Percentiles rank a stretch among this genome's conserved stretches.
Evolutionary conservation across 345 rosid species (phyloP).

Genomic region (Hirschfeldia incana): DNA sequence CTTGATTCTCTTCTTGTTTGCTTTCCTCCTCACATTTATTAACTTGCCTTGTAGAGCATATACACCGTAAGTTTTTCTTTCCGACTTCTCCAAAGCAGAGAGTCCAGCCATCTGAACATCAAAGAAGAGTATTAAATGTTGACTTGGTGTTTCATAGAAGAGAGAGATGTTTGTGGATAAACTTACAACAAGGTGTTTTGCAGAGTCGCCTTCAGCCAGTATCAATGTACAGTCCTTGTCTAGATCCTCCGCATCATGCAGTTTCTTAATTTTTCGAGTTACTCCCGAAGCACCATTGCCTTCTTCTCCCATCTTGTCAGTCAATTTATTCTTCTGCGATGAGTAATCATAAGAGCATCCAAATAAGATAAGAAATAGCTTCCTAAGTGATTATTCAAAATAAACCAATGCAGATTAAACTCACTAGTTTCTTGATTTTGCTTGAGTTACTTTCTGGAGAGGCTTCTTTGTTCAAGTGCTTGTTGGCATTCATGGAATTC

Average conservation of each 20-base stretch:
- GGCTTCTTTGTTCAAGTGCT: not conserved
- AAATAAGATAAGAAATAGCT: not conserved
- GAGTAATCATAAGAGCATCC: too few species aligned
- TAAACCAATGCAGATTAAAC: not conserved
- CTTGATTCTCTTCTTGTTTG: not conserved
- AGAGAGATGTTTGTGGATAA: too few species aligned
- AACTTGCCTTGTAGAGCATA: not conserved
- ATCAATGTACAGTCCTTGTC: not conserved
- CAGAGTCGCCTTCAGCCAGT: not conserved
- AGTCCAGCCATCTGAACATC: not conserved
- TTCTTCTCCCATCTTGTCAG: constrained; percentile 85
- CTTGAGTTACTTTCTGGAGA: not conserved
- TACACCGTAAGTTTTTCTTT: not conserved
- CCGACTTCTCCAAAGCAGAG: not conserved
- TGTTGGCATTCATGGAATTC: not conserved
- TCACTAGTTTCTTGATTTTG: not conserved
- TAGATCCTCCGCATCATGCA: not conserved
- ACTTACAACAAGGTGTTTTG: not conserved
- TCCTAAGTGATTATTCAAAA: not conserved
- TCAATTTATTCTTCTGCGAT: too few species aligned
- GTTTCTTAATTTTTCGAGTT: too few species aligned
- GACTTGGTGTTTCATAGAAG: too few species aligned
- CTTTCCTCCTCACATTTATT: not conserved
- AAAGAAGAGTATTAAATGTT: not conserved
- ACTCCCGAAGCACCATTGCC: too few species aligned